A percentile compares a stretch with the other conserved stretches of the same genome.
phyloP scores from a whole-genome alignment of 139 green algal species.

The Helicosporidium sp. region DNA sequence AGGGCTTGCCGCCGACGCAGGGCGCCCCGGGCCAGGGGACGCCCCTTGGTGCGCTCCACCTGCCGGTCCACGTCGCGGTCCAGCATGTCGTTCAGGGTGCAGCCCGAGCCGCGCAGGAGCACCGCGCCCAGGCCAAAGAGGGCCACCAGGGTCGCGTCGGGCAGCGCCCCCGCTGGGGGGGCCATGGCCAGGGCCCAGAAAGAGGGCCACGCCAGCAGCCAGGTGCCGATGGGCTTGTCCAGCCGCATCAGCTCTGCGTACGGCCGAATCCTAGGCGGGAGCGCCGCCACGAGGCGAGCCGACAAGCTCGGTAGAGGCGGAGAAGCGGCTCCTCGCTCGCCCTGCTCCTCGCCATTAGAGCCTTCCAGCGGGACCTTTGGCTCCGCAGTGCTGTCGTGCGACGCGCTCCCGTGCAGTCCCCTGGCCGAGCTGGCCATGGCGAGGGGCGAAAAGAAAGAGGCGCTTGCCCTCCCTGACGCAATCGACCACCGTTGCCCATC shows the following conservation, averaged over 20 bases:
- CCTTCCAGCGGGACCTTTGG: too few relatives aligned
- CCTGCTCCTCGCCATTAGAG: too few relatives aligned
- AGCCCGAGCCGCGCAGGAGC: constrained; percentile 70
- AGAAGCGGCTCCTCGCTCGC: background rate
- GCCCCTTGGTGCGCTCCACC: constrained; percentile 47
- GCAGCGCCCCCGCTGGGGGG: constrained; percentile 39
- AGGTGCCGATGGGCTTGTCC: constrained; percentile 79
- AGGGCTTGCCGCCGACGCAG: constrained; percentile 29
- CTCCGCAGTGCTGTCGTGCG: too few relatives aligned
- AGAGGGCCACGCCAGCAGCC: constrained; percentile 76
- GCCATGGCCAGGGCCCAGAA: constrained; percentile 85
- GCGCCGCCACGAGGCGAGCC: too few relatives aligned
- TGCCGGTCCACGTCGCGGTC: constrained; percentile 62
- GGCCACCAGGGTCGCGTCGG: constrained; percentile 42
- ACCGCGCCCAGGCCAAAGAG: constrained; percentile 71
- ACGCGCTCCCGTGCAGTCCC: too few relatives aligned
- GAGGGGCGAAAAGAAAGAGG: too few relatives aligned
- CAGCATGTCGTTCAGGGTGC: constrained; percentile 95
- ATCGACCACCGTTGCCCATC: too few relatives aligned
- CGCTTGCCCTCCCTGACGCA: too few relatives aligned
- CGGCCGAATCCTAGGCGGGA: too few relatives aligned
- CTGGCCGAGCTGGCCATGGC: too few relatives aligned
- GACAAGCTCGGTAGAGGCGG: constrained; percentile 2
- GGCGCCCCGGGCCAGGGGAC: constrained; percentile 45
- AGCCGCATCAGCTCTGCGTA: constrained; percentile 73